Evolutionary conservation across 1,139 yeast species (phyloP).

Genomic region (Kluyveromyces sp.): DNA sequence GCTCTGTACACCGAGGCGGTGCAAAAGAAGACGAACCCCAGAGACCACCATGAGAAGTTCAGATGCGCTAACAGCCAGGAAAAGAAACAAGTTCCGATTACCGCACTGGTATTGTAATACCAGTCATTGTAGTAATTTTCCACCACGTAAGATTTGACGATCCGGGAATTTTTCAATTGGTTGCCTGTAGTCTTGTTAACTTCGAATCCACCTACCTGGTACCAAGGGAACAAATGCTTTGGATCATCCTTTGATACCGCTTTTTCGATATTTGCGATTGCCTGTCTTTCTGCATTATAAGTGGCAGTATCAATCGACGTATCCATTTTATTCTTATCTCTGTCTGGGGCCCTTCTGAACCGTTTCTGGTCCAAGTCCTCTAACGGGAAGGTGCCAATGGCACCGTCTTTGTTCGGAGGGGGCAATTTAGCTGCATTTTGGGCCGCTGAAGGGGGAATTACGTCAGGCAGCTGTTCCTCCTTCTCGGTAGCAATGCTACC

Average conservation of each 20-base stretch:
- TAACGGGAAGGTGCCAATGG: slow-evolving; percentile 26
- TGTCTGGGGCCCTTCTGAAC: slow-evolving; percentile 17
- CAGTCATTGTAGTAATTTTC: slow-evolving; percentile 68
- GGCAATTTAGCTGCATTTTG: slow-evolving; percentile 20
- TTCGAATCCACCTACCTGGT: slow-evolving; percentile 37
- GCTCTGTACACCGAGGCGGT: slow-evolving; percentile 61
- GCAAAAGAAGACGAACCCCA: slow-evolving; percentile 50
- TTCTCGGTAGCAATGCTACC: neutral
- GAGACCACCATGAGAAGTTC: slow-evolving; percentile 39
- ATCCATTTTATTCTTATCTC: slow-evolving; percentile 24
- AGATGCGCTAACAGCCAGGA: slow-evolving; percentile 60
- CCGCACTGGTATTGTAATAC: slow-evolving; percentile 59
- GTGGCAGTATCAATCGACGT: slow-evolving; percentile 26
- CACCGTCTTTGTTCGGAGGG: slow-evolving; percentile 22
- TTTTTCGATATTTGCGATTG: slow-evolving; percentile 10
- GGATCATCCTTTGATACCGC: slow-evolving; percentile 14
- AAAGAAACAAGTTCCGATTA: slow-evolving; percentile 65
- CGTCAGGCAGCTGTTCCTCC: slow-evolving; percentile 13
- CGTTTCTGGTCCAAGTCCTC: slow-evolving; percentile 26
- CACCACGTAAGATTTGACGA: slow-evolving; percentile 50
- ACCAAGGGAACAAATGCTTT: slow-evolving; percentile 36
- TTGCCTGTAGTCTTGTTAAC: slow-evolving; percentile 21
- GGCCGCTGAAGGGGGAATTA: slow-evolving; percentile 19
- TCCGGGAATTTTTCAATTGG: slow-evolving; percentile 26
- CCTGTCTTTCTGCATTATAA: slow-evolving; percentile 12